A percentile compares a stretch with the other conserved stretches of the same genome.
Conservation (phyloP, 441 rosid species). For the Croton laevigatus region DNA sequence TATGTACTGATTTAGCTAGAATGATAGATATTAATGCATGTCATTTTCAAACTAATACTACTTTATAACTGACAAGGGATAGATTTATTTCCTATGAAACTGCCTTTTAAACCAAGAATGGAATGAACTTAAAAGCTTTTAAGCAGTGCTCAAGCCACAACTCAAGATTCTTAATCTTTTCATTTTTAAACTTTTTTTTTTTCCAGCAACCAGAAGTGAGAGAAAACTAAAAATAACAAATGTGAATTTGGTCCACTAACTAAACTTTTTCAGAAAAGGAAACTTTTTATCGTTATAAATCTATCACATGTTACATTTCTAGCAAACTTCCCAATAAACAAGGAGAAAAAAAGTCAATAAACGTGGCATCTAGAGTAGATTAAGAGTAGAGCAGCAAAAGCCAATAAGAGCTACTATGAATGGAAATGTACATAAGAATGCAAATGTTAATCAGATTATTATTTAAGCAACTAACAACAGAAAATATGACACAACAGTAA, state of each 20-base stretch:
- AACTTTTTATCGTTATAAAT: neutral
- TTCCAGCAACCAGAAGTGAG: neutral
- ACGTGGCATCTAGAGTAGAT: neutral
- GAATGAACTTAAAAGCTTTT: neutral
- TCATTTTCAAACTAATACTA: neutral
- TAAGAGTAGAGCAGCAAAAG: neutral
- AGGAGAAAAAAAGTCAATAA: neutral
- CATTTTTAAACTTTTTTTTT: neutral
- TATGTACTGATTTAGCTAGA: neutral
- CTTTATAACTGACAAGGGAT: neutral
- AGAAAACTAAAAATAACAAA: neutral
- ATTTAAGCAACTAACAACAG: neutral
- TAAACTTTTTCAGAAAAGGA: neutral
- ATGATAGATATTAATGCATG: neutral
- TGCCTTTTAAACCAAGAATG: neutral
- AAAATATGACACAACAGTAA: constrained; percentile 12
- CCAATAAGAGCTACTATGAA: neutral
- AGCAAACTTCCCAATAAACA: neutral
- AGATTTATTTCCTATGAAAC: neutral
- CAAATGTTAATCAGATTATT: neutral
- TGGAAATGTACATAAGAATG: neutral
- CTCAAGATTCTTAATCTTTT: neutral
- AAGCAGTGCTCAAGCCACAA: constrained; percentile 1
- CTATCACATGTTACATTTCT: neutral
- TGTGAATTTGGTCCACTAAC: neutral